phyloP scores from a whole-genome alignment of 2,329 filamentous ascomycete genomes.

The Aspergillus ochraceus region DNA sequence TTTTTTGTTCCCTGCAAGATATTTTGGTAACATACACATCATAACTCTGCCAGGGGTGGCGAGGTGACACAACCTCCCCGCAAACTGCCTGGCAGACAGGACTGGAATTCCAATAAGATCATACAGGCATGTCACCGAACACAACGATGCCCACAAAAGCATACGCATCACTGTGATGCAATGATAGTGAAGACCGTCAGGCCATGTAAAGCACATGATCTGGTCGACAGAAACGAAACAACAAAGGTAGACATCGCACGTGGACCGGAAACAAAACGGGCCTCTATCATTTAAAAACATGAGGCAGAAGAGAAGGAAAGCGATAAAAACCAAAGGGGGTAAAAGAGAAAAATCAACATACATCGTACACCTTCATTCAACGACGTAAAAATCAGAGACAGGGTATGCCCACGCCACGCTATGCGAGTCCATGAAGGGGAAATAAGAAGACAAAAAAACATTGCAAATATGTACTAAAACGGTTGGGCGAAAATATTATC shows the following conservation, averaged over 20 bases:
- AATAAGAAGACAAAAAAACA: constrained; percentile 21
- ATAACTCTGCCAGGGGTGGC: constrained; percentile 13
- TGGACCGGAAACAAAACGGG: constrained; percentile 6
- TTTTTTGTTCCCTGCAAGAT: constrained; percentile 13
- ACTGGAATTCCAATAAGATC: constrained; percentile 4
- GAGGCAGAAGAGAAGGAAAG: constrained; percentile 8
- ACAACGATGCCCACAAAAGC: constrained; percentile 5
- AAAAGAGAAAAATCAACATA: constrained; percentile 15
- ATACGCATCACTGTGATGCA: constrained; percentile 4
- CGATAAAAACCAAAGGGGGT: constrained; percentile 5
- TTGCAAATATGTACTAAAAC: constrained; percentile 38
- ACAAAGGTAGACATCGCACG: constrained; percentile 9
- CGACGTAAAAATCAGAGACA: constrained; percentile 27
- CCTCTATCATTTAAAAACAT: constrained; percentile 6
- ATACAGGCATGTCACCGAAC: constrained; percentile 7
- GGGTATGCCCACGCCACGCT: constrained; percentile 46
- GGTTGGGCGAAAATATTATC: constrained; percentile 11
- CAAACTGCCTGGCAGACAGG: background rate
- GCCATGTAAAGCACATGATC: background rate
- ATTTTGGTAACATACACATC: constrained; percentile 19
- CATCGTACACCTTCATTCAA: constrained; percentile 25
- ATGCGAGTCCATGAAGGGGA: constrained; percentile 35
- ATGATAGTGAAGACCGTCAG: background rate
- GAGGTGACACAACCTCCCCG: background rate
- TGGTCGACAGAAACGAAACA: background rate